Percentiles rank a stretch among this genome's conserved stretches.
These are phyloP conservation scores for Gonapodya prolifera DNA, from an alignment of 192 early-diverging fungal genomes.

Conservation along the genomic window DNA sequence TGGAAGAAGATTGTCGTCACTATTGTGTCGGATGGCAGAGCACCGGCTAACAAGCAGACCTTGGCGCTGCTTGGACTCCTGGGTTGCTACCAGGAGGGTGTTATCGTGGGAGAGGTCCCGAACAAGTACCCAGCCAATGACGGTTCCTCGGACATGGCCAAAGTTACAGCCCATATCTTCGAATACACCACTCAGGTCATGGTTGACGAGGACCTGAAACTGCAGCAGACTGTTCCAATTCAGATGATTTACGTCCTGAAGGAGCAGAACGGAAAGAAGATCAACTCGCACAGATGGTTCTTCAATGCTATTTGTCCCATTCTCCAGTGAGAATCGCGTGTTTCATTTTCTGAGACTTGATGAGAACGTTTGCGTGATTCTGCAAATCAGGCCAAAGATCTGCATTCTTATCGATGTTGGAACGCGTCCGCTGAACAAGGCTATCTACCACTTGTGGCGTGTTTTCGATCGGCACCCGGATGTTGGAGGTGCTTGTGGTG, in stretches of 20 bases:
- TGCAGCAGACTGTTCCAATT: conserved; percentile 64
- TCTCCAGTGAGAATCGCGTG: conserved; percentile 19
- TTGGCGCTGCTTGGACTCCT: conserved; percentile 68
- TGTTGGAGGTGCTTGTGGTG: conserved; percentile 89
- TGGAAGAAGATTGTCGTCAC: conserved; percentile 92
- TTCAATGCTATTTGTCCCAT: conserved; percentile 82
- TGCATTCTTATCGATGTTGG: conserved; percentile 90
- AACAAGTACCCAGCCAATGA: conserved; percentile 53
- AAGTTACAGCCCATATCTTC: conserved; percentile 70
- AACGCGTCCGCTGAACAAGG: conserved; percentile 68
- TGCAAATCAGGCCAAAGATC: conserved; percentile 55
- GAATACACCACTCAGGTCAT: conserved; percentile 76
- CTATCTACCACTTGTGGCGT: conserved; percentile 89
- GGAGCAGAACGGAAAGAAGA: conserved; percentile 83
- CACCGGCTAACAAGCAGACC: conserved; percentile 62
- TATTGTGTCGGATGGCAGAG: conserved; percentile 82
- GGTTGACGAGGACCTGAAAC: conserved; percentile 26
- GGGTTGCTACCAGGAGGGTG: conserved; percentile 64
- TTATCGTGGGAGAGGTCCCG: conserved; percentile 51
- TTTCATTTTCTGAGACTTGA: background rate
- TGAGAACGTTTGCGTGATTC: background rate
- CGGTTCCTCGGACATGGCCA: conserved; percentile 17
- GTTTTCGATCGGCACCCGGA: conserved; percentile 68
- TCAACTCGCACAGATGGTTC: conserved; percentile 96
- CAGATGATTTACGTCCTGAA: conserved; percentile 88